Conservation (phyloP, 75 land plant genomes). For the Selaginella tamariscina region DNA sequence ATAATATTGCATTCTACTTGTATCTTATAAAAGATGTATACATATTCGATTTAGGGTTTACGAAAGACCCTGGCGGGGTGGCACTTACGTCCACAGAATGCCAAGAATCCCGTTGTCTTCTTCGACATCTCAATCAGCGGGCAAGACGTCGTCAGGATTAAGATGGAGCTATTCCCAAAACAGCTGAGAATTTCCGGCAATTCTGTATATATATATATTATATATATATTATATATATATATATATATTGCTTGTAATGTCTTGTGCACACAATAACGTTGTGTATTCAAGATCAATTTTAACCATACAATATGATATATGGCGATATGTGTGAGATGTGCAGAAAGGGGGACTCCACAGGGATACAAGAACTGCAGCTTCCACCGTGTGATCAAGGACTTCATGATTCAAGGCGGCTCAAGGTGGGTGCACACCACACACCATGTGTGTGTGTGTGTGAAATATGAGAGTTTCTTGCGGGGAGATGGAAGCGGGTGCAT, state of each 20-base stretch:
- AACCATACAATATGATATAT: background rate
- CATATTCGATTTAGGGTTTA: no score
- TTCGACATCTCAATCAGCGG: slow-evolving; percentile 87
- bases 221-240: no score
- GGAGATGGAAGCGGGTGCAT: slow-evolving; percentile 97
- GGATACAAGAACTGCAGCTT: slow-evolving; percentile 4
- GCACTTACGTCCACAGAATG: slow-evolving; percentile 74
- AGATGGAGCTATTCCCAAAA: slow-evolving; percentile 93
- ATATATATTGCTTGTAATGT: no score
- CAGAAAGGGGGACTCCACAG: slow-evolving; percentile 66
- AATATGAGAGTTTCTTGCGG: slow-evolving; percentile 21
- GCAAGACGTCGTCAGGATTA: slow-evolving; percentile 87
- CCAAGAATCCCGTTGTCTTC: slow-evolving; percentile 89
- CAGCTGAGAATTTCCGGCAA: slow-evolving; percentile 88
- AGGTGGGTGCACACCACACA: no score
- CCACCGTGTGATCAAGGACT: slow-evolving; percentile 11
- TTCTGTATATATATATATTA: no score
- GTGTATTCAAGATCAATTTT: slow-evolving; percentile 28
- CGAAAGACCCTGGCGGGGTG: no score
- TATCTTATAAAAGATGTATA: no score
- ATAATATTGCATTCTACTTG: no score
- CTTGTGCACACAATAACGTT: slow-evolving; percentile 64
- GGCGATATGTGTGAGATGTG: slow-evolving; percentile 9
- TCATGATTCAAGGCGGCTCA: slow-evolving; percentile 11
- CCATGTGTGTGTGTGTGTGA: background rate